Evolutionary conservation across 345 rosid genomes (phyloP).

Genomic region (Sonneratia alba): DNA sequence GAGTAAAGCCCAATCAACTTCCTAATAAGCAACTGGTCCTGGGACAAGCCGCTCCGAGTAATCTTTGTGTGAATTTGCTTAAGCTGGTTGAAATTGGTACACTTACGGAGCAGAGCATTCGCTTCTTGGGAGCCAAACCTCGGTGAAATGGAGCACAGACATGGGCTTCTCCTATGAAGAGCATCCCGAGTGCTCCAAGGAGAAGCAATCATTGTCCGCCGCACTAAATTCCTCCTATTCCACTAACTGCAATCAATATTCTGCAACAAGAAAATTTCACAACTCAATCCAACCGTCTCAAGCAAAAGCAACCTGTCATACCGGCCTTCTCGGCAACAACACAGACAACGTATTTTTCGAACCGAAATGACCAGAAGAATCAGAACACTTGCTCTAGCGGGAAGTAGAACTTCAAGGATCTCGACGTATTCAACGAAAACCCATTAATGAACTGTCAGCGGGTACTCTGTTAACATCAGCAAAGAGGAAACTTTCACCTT

Average conservation of each 20-base stretch:
- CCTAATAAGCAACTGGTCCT: conserved; percentile 47
- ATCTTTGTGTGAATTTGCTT: conserved; percentile 51
- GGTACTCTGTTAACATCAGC: not conserved
- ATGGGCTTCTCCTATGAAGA: conserved; percentile 9
- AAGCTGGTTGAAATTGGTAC: conserved; percentile 39
- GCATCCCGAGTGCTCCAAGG: conserved; percentile 20
- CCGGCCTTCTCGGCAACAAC: not conserved
- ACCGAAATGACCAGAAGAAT: not conserved
- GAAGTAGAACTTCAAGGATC: not conserved
- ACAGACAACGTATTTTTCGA: not conserved
- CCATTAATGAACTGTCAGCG: not conserved
- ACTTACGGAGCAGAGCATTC: conserved; percentile 27
- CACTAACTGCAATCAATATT: not conserved
- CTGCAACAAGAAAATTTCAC: not conserved
- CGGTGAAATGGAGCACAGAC: not conserved
- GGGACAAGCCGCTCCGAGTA: conserved; percentile 34
- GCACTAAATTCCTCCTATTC: not conserved
- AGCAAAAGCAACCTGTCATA: not conserved
- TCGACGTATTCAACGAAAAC: not conserved
- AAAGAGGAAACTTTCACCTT: not conserved
- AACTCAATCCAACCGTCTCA: not conserved
- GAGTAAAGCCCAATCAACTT: conserved; percentile 43
- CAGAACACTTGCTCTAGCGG: not conserved
- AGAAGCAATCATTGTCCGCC: conserved; percentile 21
- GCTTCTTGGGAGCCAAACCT: conserved; percentile 35